phyloP scores from a whole-genome alignment of 2,329 filamentous ascomycete genomes.

The Cordyceps pruinosa region DNA sequence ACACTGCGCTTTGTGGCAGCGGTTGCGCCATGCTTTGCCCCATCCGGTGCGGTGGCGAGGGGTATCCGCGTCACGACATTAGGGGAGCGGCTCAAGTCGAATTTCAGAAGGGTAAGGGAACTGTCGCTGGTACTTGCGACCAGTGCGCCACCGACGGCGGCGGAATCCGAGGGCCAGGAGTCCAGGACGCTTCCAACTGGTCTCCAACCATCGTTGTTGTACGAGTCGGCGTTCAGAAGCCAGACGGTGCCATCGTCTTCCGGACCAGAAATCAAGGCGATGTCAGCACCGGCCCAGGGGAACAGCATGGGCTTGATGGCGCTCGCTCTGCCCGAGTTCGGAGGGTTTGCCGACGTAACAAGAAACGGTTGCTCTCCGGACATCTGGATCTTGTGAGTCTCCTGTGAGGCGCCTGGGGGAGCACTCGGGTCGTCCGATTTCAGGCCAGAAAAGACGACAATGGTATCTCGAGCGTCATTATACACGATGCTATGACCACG shows the following conservation, averaged over 20 bases:
- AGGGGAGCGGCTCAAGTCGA: conserved; percentile 66
- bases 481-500: conserved; percentile 71
- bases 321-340: conserved; percentile 28
- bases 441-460: conserved; percentile 75
- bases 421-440: conserved; percentile 51
- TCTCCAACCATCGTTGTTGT: not conserved
- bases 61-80: conserved; percentile 38
- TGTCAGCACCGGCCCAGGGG: conserved; percentile 60
- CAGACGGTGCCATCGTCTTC: conserved; percentile 23
- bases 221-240: not conserved
- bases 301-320: conserved; percentile 59
- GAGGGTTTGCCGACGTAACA: conserved; percentile 52
- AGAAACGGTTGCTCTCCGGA: conserved; percentile 47
- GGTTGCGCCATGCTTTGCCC: not conserved
- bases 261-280: conserved; percentile 65
- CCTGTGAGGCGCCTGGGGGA: conserved; percentile 50
- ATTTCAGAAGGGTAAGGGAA: conserved; percentile 72
- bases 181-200: not conserved
- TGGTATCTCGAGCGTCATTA: conserved; percentile 59
- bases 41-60: not conserved
- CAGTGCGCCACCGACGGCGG: conserved; percentile 53
- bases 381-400: conserved; percentile 69
- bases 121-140: conserved; percentile 62
- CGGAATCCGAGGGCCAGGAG: conserved; percentile 41
- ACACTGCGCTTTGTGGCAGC: conserved; percentile 31